Base-by-base conservation (phyloP, 169 alveolate genomes). In the Plasmodium billcollinsi region DNA sequence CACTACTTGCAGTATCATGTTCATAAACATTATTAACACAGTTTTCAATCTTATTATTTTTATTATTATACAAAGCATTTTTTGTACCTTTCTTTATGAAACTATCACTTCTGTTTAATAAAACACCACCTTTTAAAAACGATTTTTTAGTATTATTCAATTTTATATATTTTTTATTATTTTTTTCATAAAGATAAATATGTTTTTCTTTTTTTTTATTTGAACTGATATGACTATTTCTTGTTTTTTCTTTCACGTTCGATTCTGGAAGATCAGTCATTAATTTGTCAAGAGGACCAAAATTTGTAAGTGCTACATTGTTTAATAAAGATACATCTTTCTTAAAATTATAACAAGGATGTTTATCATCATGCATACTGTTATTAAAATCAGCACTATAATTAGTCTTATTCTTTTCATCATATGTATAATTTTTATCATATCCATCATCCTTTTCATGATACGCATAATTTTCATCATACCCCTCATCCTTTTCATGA, bases 261-360 rank as follows among this genome's bases (percentile, higher is more conserved):
- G 56, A 54, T 2, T 8, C 29, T 15, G 72, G 71, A 29, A 73
- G 14, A 7, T 29, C 26, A 33, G 21, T 78, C 72, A 78, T n/a
- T 70, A 65, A 56, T 29, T 78, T 67, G 6, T 78, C 74, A 56
- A 73, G 49, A 0, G 86, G 58, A 7, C 26, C 54, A 39, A 33
- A 33, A 33, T 33, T 52, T 72, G 20, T 66, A 61, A 6, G 15
- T 33, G 45, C 4, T 6, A 33, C 7, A 33, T 4, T 33, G 45
- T 33, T 33, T 33, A 33, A 33, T 33, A 33, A 5, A 33, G 45
- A 33, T 3, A 6, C 0, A 33, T 33, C 45, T 8, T 33, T 33
- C 8, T 33, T 33, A 33, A 5, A 33, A 33, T 6, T 3, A 5
- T 33, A 33, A 4, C 45, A 3, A 3, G 45, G 45, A 5, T 33